phyloP scores from a whole-genome alignment of 306 rosid species.

The Begonia peltatifolia region DNA sequence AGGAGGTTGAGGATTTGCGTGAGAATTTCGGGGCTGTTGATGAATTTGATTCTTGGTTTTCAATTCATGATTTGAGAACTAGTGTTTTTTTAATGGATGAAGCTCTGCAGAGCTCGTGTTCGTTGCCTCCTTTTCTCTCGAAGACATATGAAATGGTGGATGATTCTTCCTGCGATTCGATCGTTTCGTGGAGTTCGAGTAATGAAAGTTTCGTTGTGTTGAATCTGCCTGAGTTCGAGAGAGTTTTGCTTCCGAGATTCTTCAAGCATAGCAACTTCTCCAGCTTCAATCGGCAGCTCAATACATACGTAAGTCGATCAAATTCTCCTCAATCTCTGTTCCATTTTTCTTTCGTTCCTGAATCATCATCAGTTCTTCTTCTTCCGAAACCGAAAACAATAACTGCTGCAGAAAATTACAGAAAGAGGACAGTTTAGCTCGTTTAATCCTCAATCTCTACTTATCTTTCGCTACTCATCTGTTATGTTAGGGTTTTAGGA shows the following conservation, averaged over 20 bases:
- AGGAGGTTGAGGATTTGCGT: no score
- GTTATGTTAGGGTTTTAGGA: constrained; percentile 59
- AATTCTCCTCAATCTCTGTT: constrained; percentile 1
- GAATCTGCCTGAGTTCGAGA: constrained; percentile 56
- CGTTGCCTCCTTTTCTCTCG: constrained; percentile 62
- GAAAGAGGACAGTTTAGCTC: no score
- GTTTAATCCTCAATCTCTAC: no score
- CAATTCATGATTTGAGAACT: constrained; percentile 12
- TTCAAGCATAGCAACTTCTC: constrained; percentile 91
- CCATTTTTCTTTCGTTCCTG: neutral
- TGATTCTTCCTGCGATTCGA: constrained; percentile 40
- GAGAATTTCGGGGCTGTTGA: constrained; percentile 4
- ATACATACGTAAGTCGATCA: constrained; percentile 62
- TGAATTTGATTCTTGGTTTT: constrained; percentile 17
- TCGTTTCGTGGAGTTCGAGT: constrained; percentile 63
- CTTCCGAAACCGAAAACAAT: neutral
- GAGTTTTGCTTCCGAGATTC: constrained; percentile 51
- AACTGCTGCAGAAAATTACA: no score
- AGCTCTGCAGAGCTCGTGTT: constrained; percentile 37
- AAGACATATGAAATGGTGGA: constrained; percentile 89
- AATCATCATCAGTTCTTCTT: neutral
- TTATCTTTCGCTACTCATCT: no score
- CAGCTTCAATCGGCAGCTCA: constrained; percentile 85
- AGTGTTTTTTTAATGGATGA: constrained; percentile 51
- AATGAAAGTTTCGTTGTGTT: constrained; percentile 62